Conservation (phyloP, 176 grass and related monocot genomes). For the Guadua angustifolia region DNA sequence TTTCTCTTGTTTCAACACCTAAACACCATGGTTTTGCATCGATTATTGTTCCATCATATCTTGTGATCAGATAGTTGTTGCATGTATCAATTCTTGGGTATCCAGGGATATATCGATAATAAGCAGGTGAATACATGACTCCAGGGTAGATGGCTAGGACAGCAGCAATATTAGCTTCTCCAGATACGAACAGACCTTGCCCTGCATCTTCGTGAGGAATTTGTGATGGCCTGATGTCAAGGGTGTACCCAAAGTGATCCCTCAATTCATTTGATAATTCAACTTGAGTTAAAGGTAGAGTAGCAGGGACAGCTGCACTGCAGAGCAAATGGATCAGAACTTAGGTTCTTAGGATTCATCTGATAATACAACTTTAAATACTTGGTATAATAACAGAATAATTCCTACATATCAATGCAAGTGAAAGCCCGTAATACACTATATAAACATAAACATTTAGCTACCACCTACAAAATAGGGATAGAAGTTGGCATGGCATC, state of each 20-base stretch:
- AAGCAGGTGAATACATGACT: constrained; percentile 90
- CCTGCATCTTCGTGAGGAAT: constrained; percentile 93
- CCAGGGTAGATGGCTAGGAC: constrained; percentile 90
- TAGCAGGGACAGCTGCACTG: constrained; percentile 81
- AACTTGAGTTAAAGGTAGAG: constrained; percentile 54
- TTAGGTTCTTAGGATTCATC: constrained; percentile 16
- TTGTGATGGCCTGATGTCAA: constrained; percentile 69
- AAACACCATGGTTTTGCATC: constrained; percentile 80
- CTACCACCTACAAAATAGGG: background rate
- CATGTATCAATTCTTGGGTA: constrained; percentile 84
- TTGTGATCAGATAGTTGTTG: constrained; percentile 85
- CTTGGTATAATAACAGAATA: background rate
- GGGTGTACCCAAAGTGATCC: constrained; percentile 67
- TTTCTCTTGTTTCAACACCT: constrained; percentile 69
- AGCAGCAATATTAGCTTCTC: constrained; percentile 66
- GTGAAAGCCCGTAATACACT: background rate
- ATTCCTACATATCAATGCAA: background rate
- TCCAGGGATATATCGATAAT: constrained; percentile 86
- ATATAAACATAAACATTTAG: background rate
- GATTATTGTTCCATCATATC: constrained; percentile 90
- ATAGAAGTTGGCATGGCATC: constrained; percentile 5
- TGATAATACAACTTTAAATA: background rate
- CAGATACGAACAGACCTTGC: constrained; percentile 78
- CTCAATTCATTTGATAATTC: constrained; percentile 74
- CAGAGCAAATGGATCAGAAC: constrained; percentile 47